Evolutionary conservation across 805 yeast genomes (phyloP).

Genomic region (Teunomyces cretensis): DNA sequence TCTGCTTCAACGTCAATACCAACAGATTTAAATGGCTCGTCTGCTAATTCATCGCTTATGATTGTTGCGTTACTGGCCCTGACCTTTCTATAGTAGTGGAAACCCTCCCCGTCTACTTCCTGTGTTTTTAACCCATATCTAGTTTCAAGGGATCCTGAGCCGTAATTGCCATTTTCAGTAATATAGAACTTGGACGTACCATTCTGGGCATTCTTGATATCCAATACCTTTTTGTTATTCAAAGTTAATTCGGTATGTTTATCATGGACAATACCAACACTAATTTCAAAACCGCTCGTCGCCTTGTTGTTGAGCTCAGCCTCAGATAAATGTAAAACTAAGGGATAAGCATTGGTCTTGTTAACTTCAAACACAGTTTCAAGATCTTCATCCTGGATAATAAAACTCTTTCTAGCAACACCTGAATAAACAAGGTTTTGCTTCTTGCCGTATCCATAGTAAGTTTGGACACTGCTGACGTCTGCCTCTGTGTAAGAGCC

Average conservation of each 20-base stretch:
- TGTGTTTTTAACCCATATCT: background rate
- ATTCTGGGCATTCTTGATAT: slow-evolving; percentile 33
- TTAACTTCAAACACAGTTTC: background rate
- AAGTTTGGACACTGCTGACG: background rate
- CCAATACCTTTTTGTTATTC: slow-evolving; percentile 19
- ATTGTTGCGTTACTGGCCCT: slow-evolving; percentile 34
- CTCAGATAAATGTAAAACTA: background rate
- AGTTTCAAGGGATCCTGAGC: slow-evolving; percentile 40
- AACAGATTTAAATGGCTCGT: background rate
- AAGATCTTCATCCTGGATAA: background rate
- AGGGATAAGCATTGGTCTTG: background rate
- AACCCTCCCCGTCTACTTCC: background rate
- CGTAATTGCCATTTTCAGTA: slow-evolving; percentile 47
- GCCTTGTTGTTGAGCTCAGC: background rate
- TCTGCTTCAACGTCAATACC: background rate
- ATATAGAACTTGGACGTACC: slow-evolving; percentile 47
- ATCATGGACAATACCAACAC: slow-evolving; percentile 25
- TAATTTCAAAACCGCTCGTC: background rate
- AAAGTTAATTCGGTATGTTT: slow-evolving; percentile 14
- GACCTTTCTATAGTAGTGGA: slow-evolving; percentile 30
- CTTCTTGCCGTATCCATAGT: background rate
- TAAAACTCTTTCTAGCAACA: background rate
- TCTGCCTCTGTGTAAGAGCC: background rate
- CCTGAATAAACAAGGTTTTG: background rate
- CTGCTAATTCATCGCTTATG: slow-evolving; percentile 8